Evolutionary conservation across 2,329 filamentous ascomycete species (phyloP), one percentile per base, ranked within the genome.

Genomic region (Cercospora sesami): DNA sequence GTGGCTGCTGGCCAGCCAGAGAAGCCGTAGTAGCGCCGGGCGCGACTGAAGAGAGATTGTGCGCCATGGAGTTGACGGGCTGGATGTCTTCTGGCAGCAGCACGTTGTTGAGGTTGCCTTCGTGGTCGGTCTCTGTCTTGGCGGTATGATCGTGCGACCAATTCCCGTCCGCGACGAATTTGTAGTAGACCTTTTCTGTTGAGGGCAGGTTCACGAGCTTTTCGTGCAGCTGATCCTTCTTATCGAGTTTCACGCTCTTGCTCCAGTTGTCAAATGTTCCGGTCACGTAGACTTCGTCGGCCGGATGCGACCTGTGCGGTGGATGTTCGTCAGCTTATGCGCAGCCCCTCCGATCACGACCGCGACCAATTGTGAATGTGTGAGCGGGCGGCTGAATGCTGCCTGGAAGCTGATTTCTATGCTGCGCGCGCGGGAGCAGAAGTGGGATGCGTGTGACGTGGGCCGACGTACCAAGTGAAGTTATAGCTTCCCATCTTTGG

Each of bases 231-330:
- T 88, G 84, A 78, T 86, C 91, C 48, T 88, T 85, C 82, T 92
- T 93, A 59, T 93, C 89, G 67, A 99, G 86, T 83, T 91, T 87
- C 79, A 94, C 87, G 66, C 89, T 93, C 85, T 95, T 94, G 73
- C 87, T 86, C 95, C 95, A 99, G 83, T 92, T 87, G 82, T 98
- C 94, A 79, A 98, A 98, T 71, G 92, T 94, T 79, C 95, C 95
- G 48, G 94, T 98, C 75, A 98, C 95, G 81, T 91, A 94, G 80
- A 98, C 94, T 79, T 96, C 91, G 74, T 89, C 86, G 78, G 91
- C 94, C 75, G 89, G 84, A 80, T 95, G 90, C 48, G 62, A 57
- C 78, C 63, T 65, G 57, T 65, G 28, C 26, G 28, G 69, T 62
- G 68, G 63, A 68, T 69, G 53, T 28, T 16, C 36, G 68, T 70